These are phyloP conservation scores for Pogostemon cablin DNA, from an alignment of 257 asterid genomes.

Conservation along the genomic window DNA sequence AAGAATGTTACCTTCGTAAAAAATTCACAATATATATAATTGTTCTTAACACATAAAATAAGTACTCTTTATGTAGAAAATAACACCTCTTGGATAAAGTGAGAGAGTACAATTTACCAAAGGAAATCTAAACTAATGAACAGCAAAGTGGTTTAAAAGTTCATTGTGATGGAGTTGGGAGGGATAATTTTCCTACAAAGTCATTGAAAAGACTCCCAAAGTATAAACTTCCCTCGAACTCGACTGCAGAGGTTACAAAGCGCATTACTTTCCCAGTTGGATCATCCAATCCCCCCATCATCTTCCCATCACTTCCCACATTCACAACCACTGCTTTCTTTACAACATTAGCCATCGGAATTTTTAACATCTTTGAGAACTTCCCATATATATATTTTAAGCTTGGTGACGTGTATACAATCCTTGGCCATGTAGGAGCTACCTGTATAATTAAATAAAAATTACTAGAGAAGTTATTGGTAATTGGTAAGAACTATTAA, in stretches of 20 bases:
- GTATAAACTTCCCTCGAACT: conserved; percentile 64
- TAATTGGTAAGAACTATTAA: no score
- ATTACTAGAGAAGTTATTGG: no score
- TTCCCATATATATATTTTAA: conserved; percentile 36
- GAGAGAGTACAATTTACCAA: no score
- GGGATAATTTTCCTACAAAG: conserved; percentile 61
- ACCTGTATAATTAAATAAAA: conserved; percentile 33
- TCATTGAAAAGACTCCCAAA: conserved; percentile 60
- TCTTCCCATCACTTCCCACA: conserved; percentile 56
- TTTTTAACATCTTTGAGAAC: conserved; percentile 31
- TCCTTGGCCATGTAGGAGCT: conserved; percentile 35
- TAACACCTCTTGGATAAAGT: no score
- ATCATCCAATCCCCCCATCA: conserved; percentile 56
- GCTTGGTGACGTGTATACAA: conserved; percentile 39
- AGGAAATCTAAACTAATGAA: neutral
- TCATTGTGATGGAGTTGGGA: conserved; percentile 9
- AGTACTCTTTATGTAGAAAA: no score
- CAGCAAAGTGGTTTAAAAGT: no score
- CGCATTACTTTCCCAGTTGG: conserved; percentile 63
- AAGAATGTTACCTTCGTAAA: no score
- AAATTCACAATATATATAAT: no score
- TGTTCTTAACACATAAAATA: no score
- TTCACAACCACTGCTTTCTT: conserved; percentile 59
- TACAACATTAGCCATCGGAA: conserved; percentile 4
- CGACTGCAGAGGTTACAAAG: conserved; percentile 68